Evolutionary conservation across 441 rosid genomes (phyloP), one percentile per base, ranked within the genome.

Genomic region (Metrosideros polymorpha): DNA sequence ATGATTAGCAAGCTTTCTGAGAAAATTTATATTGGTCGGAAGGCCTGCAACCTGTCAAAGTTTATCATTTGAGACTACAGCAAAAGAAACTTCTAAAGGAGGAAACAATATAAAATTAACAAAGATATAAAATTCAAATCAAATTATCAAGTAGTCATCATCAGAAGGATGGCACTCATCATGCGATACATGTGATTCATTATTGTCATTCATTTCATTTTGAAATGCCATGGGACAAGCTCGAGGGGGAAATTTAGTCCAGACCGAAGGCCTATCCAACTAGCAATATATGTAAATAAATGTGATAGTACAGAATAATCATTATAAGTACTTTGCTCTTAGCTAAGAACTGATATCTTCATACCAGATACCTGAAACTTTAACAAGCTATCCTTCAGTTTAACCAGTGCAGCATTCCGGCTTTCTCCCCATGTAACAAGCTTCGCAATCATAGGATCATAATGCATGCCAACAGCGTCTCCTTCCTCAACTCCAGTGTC

Each of bases 371-470:
- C 99, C 98, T 96, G 96, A 95, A 97, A 95, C 90, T 94, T 93
- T 32, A 94, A 95, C 90, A 97, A 90, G 91, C 95, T 93, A 93
- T 97, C 96, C 93, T 92, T 97, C 88, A 96, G 91, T 91, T 96
- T 97, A 91, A 95, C 91, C 87, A 96, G 89, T 85, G 99, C 99
- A 61, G 96, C 95, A 45, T 92, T 87, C 76, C 98, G 96, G 85
- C 92, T 94, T 89, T 96, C 97, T 86, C 97, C 99, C 96, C 95
- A 93, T 75, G 95, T 99, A 76, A 96, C 98, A 91, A 97, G 99
- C 92, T 97, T 96, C 52, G 99, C 99, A 91, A 96, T 97, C 99
- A 97, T 96, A 79, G 99, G 99, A 93, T 97, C 99, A 89, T 97
- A 97, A 89, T 97, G 99, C 99, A 96, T 95, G 95, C 97, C 96